A percentile compares a stretch with the other conserved stretches of the same genome.
Conservation (phyloP, 179 eudicot genomes). For the Pouteria campechiana region DNA sequence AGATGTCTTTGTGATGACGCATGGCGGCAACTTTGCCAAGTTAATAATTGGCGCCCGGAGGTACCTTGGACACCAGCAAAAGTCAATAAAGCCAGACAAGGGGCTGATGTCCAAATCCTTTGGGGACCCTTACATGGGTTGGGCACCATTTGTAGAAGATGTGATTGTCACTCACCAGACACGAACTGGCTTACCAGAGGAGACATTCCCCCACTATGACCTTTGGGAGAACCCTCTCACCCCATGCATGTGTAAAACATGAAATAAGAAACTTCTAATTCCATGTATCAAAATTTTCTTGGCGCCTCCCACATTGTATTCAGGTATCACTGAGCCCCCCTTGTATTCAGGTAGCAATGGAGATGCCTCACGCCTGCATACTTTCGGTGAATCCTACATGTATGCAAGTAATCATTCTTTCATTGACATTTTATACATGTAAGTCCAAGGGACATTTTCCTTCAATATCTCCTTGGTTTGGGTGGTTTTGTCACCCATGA, state of each 20-base stretch:
- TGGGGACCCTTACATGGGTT: slow-evolving; percentile 98
- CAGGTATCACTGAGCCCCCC: no score
- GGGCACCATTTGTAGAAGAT: slow-evolving; percentile 98
- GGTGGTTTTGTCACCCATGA: no score
- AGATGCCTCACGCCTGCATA: no score
- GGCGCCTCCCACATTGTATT: no score
- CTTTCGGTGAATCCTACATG: no score
- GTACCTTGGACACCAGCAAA: slow-evolving; percentile 80
- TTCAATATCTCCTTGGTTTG: no score
- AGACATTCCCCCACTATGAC: slow-evolving; percentile 93
- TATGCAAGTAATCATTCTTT: no score
- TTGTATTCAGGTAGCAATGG: no score
- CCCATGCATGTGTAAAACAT: slow-evolving; percentile 94
- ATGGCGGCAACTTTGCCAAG: slow-evolving; percentile 97
- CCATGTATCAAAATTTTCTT: no score
- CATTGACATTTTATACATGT: no score
- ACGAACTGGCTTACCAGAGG: slow-evolving; percentile 90
- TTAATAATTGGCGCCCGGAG: slow-evolving; percentile 79
- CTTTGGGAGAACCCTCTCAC: slow-evolving; percentile 98
- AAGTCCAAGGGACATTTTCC: no score
- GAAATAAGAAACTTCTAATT: no score
- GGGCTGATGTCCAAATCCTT: slow-evolving; percentile 96
- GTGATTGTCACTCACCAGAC: slow-evolving; percentile 91
- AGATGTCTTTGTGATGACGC: slow-evolving; percentile 96
- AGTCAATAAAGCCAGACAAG: slow-evolving; percentile 96